Evolutionary conservation across 1,139 yeast species (phyloP).

Genomic region (Debaryomyces sp.): DNA sequence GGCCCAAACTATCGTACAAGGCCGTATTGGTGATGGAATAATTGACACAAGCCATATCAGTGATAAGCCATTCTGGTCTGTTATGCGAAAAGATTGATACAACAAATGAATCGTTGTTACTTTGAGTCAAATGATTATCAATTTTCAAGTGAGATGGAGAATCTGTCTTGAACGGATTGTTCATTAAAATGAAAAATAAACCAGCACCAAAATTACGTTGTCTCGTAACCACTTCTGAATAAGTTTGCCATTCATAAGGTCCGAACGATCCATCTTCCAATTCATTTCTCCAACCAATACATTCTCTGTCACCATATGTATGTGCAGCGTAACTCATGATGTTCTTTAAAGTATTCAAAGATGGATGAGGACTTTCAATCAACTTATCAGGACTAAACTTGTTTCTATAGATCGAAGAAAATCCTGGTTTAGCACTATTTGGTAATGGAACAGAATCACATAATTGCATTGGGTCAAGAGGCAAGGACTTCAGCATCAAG

Average conservation of each 20-base stretch:
- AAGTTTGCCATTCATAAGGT: constrained; percentile 53
- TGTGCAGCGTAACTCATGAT: constrained; percentile 47
- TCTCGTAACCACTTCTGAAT: constrained; percentile 40
- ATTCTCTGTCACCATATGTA: constrained; percentile 37
- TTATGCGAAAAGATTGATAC: constrained; percentile 40
- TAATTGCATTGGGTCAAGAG: constrained; percentile 14
- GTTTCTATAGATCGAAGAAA: constrained; percentile 58
- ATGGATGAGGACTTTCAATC: constrained; percentile 49
- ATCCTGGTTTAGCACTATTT: constrained; percentile 49
- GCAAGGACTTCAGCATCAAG: constrained; percentile 14
- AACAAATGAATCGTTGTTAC: constrained; percentile 33
- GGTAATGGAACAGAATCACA: constrained; percentile 42
- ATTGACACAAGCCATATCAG: constrained; percentile 41
- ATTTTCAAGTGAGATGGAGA: constrained; percentile 31
- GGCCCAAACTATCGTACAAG: constrained; percentile 44
- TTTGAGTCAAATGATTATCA: constrained; percentile 20
- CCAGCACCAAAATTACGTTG: constrained; percentile 66
- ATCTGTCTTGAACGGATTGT: constrained; percentile 41
- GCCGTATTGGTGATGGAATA: constrained; percentile 43
- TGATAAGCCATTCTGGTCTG: constrained; percentile 40
- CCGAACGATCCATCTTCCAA: constrained; percentile 43
- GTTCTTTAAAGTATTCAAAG: constrained; percentile 51
- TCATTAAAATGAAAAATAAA: constrained; percentile 51
- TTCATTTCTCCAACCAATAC: constrained; percentile 55
- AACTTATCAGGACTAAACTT: constrained; percentile 38